Conservation (phyloP, 352 stramenopile genomes). For the Saprolegnia diclina region DNA sequence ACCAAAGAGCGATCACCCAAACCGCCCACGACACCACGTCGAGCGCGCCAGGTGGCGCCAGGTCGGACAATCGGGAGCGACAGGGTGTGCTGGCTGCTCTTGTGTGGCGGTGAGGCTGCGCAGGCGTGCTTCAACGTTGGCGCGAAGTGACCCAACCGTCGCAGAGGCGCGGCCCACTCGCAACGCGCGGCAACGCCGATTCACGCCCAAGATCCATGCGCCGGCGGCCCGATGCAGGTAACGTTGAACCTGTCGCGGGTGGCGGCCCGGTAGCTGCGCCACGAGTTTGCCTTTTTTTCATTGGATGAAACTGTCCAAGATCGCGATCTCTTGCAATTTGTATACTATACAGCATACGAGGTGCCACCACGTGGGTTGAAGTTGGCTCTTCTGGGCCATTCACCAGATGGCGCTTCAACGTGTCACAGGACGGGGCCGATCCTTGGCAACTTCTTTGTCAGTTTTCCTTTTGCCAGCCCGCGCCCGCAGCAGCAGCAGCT, state of each 20-base stretch:
- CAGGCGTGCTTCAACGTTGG: not conserved
- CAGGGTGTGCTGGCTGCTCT: too few relatives aligned
- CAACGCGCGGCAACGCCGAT: not conserved
- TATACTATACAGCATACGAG: conserved; percentile 6
- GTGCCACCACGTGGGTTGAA: not conserved
- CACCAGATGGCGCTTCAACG: too few relatives aligned
- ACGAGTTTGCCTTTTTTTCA: conserved; percentile 2
- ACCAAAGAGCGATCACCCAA: too few relatives aligned
- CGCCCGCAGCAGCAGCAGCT: not conserved
- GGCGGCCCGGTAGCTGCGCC: not conserved
- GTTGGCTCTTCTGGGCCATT: not conserved
- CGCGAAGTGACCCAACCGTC: not conserved
- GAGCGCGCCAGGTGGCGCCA: too few relatives aligned
- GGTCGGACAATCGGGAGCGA: too few relatives aligned
- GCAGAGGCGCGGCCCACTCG: not conserved
- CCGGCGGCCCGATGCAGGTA: not conserved
- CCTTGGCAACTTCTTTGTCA: not conserved
- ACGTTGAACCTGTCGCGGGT: not conserved
- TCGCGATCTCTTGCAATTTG: not conserved
- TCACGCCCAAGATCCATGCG: not conserved
- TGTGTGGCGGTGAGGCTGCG: too few relatives aligned
- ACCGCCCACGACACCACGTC: too few relatives aligned
- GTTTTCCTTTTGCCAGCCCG: not conserved
- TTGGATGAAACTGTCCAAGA: not conserved
- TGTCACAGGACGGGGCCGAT: not conserved